Base-by-base conservation (phyloP, 139 green algal genomes). In the Chlamydomonas sp. region DNA sequence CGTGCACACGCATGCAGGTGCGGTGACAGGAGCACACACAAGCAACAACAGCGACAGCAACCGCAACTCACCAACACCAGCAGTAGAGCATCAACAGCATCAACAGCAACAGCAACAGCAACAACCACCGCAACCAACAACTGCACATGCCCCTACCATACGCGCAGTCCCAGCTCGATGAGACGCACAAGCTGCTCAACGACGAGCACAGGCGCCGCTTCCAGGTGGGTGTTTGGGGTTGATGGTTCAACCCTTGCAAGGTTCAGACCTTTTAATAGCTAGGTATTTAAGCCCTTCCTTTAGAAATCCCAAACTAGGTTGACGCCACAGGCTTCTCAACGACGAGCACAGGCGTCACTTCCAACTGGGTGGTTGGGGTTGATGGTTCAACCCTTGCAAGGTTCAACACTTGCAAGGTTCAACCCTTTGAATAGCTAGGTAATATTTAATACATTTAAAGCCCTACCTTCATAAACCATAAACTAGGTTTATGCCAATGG, bases 161-260 rank as follows among this genome's bases (percentile, higher is more conserved):
- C 57, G n/a, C n/a, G n/a, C n/a, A n/a, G n/a, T n/a, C 72, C 59
- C 72, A 81, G 54, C 75, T 86, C 61, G 81, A 80, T 16, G 81
- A 86, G 60, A 82, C 77, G 1, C 76, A 86, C 72, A 69, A 71
- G 50, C 74, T 80, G 61, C 77, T 86, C 59, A 75, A 83, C 43
- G 74, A 77, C 64, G 76, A 82, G 48, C 76, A 82, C 49, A 47
- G 63, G 24, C 50, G 66, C 35, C 62, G 76, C 30, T 79, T 76
- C 76, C 35, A 65, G 62, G n/a, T n/a, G 43, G 75, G 74, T 3
- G 67, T 31, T 2, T 3, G 5, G 5, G 37, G 2, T 28, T 22
- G 5, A 3, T 2, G 5, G 8, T 29, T 13, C 35, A 0, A 26
- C 16, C 35, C 35, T 8, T 35, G 20, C 24, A 30, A 54, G 43